A percentile compares a stretch with the other conserved stretches of the same genome.
phyloP scores from a whole-genome alignment of 2,329 filamentous ascomycete species.

The Exophiala mesophila region DNA sequence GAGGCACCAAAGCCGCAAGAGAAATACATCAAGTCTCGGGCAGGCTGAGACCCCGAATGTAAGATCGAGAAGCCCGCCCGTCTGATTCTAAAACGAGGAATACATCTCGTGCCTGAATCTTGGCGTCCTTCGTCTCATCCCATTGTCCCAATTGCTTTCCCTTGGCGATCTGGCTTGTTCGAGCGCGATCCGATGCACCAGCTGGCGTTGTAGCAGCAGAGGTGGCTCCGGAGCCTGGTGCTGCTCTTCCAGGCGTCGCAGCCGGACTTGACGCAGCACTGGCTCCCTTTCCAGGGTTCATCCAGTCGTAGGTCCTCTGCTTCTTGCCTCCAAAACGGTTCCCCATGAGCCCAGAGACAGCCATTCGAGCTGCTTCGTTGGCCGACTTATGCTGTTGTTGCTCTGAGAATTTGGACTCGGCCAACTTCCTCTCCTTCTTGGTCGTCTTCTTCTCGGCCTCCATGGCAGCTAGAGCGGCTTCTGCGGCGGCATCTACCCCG shows the following conservation, averaged over 20 bases:
- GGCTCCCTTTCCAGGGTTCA: constrained; percentile 34
- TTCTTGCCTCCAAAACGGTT: constrained; percentile 42
- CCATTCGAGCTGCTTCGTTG: constrained; percentile 75
- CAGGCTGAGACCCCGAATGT: constrained; percentile 38
- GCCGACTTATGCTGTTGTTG: constrained; percentile 74
- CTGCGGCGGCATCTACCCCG: constrained; percentile 47
- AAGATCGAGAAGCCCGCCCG: constrained; percentile 47
- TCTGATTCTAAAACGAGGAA: constrained; percentile 74
- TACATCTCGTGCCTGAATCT: constrained; percentile 81
- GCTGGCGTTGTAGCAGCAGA: constrained; percentile 18
- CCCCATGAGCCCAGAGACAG: constrained; percentile 59
- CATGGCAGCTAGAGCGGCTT: constrained; percentile 30
- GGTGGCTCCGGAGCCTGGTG: constrained; percentile 8
- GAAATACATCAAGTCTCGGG: constrained; percentile 18
- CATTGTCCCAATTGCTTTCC: constrained; percentile 65
- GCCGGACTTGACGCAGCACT: constrained; percentile 30
- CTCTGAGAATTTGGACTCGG: constrained; percentile 69
- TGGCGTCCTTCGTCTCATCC: constrained; percentile 71
- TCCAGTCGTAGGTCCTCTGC: constrained; percentile 44
- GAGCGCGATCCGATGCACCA: constrained; percentile 5
- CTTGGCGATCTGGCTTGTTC: constrained; percentile 26
- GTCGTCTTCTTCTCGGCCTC: constrained; percentile 67
- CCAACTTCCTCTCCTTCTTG: constrained; percentile 82
- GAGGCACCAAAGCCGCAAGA: too few species aligned
- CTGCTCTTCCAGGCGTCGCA: constrained; percentile 15